A percentile compares a stretch with the other conserved stretches of the same genome.
Evolutionary conservation across 2,329 filamentous ascomycete species (phyloP).

Genomic region (Hymenoscyphus albidus): DNA sequence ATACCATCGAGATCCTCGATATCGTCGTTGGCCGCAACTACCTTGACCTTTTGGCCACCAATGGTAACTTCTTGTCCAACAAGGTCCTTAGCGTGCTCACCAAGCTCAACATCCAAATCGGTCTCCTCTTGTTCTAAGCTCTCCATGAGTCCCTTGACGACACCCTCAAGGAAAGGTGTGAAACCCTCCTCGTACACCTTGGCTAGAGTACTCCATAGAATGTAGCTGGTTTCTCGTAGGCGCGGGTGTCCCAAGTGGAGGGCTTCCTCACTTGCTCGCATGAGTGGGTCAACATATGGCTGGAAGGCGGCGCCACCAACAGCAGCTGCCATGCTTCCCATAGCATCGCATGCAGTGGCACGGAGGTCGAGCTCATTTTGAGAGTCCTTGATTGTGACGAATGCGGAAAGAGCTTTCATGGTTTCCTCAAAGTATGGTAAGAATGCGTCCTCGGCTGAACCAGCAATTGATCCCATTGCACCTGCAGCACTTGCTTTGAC

Average conservation of each 20-base stretch:
- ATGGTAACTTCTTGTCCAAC: conserved; percentile 73
- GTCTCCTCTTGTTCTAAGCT: conserved; percentile 87
- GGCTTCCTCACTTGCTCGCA: conserved; percentile 89
- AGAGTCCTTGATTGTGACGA: conserved; percentile 79
- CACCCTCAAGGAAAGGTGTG: conserved; percentile 70
- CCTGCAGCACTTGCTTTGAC: conserved; percentile 87
- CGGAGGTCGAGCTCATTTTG: conserved; percentile 88
- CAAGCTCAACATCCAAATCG: conserved; percentile 71
- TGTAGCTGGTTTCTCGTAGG: conserved; percentile 93
- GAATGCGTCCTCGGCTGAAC: conserved; percentile 78
- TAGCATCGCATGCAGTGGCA: conserved; percentile 84
- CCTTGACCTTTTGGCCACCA: conserved; percentile 80
- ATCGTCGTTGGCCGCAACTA: conserved; percentile 61
- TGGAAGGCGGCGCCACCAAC: conserved; percentile 85
- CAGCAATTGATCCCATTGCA: conserved; percentile 86
- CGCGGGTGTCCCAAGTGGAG: conserved; percentile 83
- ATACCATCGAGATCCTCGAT: conserved; percentile 58
- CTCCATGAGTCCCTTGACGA: conserved; percentile 75
- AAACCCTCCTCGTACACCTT: conserved; percentile 90
- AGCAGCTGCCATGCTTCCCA: conserved; percentile 87
- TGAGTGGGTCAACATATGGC: conserved; percentile 84
- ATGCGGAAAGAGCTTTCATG: conserved; percentile 84
- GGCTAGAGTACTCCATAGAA: conserved; percentile 90
- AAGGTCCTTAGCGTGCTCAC: conserved; percentile 69
- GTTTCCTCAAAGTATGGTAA: conserved; percentile 86